phyloP scores from a whole-genome alignment of 2,329 filamentous ascomycete genomes.

The Xylariaceae sp. region DNA sequence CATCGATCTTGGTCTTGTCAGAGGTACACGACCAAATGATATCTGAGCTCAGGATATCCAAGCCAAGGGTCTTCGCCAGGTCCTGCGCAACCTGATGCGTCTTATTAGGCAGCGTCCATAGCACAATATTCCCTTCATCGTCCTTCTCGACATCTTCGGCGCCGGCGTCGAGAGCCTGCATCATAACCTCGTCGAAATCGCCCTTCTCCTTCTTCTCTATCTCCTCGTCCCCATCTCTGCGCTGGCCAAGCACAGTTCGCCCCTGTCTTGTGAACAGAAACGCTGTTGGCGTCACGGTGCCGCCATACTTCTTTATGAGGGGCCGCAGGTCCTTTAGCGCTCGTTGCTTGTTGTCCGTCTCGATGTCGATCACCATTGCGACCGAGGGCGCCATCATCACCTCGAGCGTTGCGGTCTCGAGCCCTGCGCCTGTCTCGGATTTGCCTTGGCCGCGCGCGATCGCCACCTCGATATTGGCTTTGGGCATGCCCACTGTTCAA shows the following conservation, averaged over 20 bases:
- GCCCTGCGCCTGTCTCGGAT: slow-evolving; percentile 72
- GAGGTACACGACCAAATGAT: slow-evolving; percentile 86
- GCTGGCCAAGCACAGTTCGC: slow-evolving; percentile 70
- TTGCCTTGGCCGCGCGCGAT: slow-evolving; percentile 88
- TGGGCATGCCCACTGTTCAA: slow-evolving; percentile 73
- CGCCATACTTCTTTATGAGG: slow-evolving; percentile 74
- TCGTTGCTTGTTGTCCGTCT: slow-evolving; percentile 81
- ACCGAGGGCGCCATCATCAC: slow-evolving; percentile 78
- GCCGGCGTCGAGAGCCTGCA: slow-evolving; percentile 84
- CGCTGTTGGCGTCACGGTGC: slow-evolving; percentile 72
- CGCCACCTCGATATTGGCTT: slow-evolving; percentile 81
- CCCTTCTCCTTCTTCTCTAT: slow-evolving; percentile 31
- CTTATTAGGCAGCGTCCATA: slow-evolving; percentile 71
- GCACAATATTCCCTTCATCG: slow-evolving; percentile 70
- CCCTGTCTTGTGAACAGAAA: slow-evolving; percentile 89
- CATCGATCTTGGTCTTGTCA: slow-evolving; percentile 70
- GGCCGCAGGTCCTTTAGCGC: slow-evolving; percentile 74
- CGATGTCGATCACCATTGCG: slow-evolving; percentile 81
- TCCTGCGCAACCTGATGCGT: slow-evolving; percentile 68
- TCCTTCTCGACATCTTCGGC: slow-evolving; percentile 74
- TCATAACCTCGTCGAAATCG: slow-evolving; percentile 71
- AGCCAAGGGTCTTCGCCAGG: slow-evolving; percentile 65
- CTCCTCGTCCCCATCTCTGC: slow-evolving; percentile 46
- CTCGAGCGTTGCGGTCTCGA: slow-evolving; percentile 83
- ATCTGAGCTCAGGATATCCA: slow-evolving; percentile 75